These are phyloP conservation scores for Leishmania lainsoni DNA, from an alignment of 208 protist genomes.

Conservation along the genomic window DNA sequence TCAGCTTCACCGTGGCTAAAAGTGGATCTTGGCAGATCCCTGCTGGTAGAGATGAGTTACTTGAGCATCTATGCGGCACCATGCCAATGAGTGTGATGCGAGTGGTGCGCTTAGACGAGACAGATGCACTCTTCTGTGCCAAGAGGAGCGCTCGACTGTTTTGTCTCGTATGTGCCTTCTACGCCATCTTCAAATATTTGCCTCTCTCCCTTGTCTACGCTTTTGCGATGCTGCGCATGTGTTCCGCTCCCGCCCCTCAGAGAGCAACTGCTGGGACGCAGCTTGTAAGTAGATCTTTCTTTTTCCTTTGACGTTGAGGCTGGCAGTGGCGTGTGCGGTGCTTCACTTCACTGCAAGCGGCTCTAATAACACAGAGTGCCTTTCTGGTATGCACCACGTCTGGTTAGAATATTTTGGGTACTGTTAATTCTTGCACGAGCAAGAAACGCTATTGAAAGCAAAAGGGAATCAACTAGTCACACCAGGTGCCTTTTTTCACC, in stretches of 20 bases:
- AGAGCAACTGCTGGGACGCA: background rate
- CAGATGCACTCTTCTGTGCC: background rate
- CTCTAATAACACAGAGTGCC: background rate
- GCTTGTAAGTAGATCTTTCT: background rate
- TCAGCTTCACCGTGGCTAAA: background rate
- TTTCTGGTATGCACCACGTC: background rate
- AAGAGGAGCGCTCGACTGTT: background rate
- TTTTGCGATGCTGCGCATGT: background rate
- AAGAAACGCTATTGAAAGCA: background rate
- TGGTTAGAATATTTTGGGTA: background rate
- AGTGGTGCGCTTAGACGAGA: background rate
- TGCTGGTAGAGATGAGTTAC: background rate
- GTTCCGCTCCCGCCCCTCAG: background rate
- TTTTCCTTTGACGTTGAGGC: background rate
- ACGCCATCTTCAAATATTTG: background rate
- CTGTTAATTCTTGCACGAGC: background rate
- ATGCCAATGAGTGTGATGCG: background rate
- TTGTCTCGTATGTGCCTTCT: background rate
- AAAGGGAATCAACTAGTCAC: background rate
- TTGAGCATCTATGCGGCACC: background rate
- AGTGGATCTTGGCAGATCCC: background rate
- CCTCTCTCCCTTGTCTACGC: background rate
- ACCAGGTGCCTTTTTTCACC: background rate
- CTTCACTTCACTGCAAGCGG: background rate
- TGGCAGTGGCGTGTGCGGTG: background rate